Evolutionary conservation across 257 asterid genomes (phyloP).

Genomic region (Salvia rosmarinus): DNA sequence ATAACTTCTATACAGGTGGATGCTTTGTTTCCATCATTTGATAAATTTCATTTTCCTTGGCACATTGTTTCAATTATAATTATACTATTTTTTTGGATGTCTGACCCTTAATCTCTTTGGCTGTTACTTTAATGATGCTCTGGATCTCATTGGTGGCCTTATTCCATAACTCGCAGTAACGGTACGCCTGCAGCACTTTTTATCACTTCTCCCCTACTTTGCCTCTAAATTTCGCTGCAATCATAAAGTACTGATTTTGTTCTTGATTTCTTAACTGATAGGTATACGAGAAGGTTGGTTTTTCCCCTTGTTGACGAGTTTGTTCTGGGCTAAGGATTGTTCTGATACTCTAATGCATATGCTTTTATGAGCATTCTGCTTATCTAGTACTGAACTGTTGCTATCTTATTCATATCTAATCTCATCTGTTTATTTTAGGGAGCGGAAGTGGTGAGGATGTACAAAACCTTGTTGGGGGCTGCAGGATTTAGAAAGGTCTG

Average conservation of each 20-base stretch:
- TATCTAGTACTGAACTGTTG: background rate
- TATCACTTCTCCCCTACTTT: constrained; percentile 7
- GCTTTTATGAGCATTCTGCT: constrained; percentile 12
- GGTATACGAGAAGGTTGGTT: constrained; percentile 74
- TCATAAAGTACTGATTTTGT: constrained; percentile 32
- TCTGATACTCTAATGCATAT: constrained; percentile 15
- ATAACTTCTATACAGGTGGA: constrained; percentile 86
- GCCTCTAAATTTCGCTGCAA: constrained; percentile 23
- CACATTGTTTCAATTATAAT: constrained; percentile 4
- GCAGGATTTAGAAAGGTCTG: constrained; percentile 79
- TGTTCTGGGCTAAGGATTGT: background rate
- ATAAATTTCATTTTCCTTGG: background rate
- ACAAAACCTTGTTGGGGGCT: constrained; percentile 79
- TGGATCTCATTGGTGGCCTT: constrained; percentile 45
- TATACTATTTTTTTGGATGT: background rate
- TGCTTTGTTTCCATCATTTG: constrained; percentile 22
- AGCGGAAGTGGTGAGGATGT: constrained; percentile 94
- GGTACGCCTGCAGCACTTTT: constrained; percentile 46
- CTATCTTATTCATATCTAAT: constrained; percentile 21
- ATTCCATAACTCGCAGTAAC: constrained; percentile 60
- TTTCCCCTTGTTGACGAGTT: constrained; percentile 16
- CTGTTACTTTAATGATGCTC: constrained; percentile 31
- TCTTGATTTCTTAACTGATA: constrained; percentile 41
- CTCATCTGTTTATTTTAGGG: constrained; percentile 51
- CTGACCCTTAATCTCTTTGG: constrained; percentile 37